Evolutionary conservation across 2,329 filamentous ascomycete species (phyloP).

Genomic region (Amphichorda felina): DNA sequence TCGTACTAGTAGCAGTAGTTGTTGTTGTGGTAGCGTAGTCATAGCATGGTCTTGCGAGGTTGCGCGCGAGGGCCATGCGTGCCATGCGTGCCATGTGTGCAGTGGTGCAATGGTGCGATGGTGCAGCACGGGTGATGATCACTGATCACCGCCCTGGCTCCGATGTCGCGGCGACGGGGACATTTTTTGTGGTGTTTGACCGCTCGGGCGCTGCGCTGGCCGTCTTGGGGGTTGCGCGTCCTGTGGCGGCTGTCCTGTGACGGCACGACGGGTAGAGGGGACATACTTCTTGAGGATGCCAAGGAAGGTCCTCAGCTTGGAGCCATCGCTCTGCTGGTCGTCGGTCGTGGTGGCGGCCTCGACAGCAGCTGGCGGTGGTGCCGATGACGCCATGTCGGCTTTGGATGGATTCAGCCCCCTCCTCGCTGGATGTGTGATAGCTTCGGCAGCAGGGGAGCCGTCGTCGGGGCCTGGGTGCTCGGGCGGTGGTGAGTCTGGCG

Average conservation of each 20-base stretch:
- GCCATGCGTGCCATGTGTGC: too few relatives aligned
- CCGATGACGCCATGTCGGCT: conserved; percentile 5
- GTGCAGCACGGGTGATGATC: too few relatives aligned
- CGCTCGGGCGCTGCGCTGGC: too few relatives aligned
- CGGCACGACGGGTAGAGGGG: too few relatives aligned
- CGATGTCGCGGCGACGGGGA: too few relatives aligned
- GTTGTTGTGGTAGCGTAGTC: not conserved
- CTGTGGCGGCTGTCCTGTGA: not conserved
- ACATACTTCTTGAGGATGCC: conserved; percentile 78
- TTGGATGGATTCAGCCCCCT: not conserved
- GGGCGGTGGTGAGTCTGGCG: not conserved
- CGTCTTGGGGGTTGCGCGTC: not conserved
- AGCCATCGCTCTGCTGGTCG: conserved; percentile 58
- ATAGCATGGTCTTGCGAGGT: too few relatives aligned
- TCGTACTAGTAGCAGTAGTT: too few relatives aligned
- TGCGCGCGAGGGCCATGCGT: too few relatives aligned
- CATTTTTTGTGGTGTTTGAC: too few relatives aligned
- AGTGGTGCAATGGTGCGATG: too few relatives aligned
- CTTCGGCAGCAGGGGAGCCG: not conserved
- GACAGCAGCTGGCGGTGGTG: conserved; percentile 12
- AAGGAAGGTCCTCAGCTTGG: conserved; percentile 81
- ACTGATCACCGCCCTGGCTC: too few relatives aligned
- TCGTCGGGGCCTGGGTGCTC: not conserved
- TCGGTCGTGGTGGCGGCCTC: conserved; percentile 19
- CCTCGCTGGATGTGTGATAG: not conserved